These are phyloP conservation scores for Eutrema heterophyllum DNA, from an alignment of 345 rosid species.

Conservation along the genomic window DNA sequence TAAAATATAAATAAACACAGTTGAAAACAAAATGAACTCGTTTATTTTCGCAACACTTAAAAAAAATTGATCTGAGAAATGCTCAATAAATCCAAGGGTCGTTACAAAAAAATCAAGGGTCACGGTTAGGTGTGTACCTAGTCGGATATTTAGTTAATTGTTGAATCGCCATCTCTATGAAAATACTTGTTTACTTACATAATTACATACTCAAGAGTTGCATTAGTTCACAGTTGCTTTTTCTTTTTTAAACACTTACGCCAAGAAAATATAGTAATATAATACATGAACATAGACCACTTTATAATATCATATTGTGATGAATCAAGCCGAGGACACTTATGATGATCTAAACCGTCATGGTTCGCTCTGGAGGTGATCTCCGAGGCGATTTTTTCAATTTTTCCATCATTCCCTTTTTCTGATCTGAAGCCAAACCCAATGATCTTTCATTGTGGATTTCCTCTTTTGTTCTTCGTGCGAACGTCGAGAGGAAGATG, in stretches of 20 bases:
- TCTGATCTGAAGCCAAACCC: too few species aligned
- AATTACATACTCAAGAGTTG: neutral
- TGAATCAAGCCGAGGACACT: too few species aligned
- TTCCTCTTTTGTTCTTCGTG: too few species aligned
- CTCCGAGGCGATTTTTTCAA: too few species aligned
- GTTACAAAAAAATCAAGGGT: too few species aligned
- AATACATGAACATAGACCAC: neutral
- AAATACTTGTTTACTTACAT: neutral
- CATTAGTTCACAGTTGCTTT: slow-evolving; percentile 19
- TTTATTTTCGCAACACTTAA: neutral
- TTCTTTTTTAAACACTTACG: neutral
- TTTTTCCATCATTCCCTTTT: too few species aligned
- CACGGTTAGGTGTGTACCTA: slow-evolving; percentile 3
- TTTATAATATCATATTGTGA: too few species aligned
- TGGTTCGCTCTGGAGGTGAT: too few species aligned
- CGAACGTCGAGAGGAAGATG: too few species aligned
- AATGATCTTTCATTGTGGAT: too few species aligned
- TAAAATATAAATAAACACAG: neutral
- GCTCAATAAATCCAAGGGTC: neutral
- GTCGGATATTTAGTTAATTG: neutral
- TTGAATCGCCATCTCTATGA: neutral
- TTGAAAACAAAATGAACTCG: neutral
- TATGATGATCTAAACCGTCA: too few species aligned
- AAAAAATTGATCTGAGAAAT: neutral
- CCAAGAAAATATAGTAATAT: neutral